These are phyloP conservation scores for Solanum hybrid DNA, from an alignment of 305 asterid species.

Conservation along the genomic window DNA sequence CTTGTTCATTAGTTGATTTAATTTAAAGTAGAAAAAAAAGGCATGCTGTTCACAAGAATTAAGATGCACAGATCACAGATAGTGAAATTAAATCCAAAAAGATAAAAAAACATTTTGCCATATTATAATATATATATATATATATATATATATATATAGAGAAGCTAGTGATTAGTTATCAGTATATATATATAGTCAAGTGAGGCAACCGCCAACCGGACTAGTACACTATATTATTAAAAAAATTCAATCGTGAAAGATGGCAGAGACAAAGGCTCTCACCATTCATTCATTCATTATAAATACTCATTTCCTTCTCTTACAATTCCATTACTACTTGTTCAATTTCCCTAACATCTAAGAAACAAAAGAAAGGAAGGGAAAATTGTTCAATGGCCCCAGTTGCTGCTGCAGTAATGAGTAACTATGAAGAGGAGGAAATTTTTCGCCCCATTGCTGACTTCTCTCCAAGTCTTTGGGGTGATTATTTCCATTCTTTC, in stretches of 20 bases:
- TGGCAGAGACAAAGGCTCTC: neutral
- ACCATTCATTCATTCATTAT: neutral
- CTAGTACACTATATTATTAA: neutral
- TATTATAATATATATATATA: neutral
- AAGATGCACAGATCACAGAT: neutral
- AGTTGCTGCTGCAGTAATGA: neutral
- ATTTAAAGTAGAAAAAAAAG: neutral
- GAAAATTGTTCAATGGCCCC: neutral
- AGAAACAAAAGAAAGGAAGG: neutral
- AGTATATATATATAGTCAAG: neutral
- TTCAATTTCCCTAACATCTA: neutral
- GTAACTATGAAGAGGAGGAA: neutral
- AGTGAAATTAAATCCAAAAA: neutral
- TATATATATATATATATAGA: neutral
- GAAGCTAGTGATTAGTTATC: neutral
- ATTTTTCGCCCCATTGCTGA: neutral
- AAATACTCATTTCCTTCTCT: neutral
- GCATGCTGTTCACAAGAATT: neutral
- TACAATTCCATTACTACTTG: neutral
- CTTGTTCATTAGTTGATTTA: neutral
- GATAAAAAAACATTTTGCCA: neutral
- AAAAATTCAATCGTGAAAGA: neutral
- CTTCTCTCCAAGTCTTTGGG: neutral
- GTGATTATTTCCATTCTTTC: neutral
- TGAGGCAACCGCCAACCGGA: neutral